phyloP scores from a whole-genome alignment of 2,329 filamentous ascomycete genomes.

The Verruconis gallopava region DNA sequence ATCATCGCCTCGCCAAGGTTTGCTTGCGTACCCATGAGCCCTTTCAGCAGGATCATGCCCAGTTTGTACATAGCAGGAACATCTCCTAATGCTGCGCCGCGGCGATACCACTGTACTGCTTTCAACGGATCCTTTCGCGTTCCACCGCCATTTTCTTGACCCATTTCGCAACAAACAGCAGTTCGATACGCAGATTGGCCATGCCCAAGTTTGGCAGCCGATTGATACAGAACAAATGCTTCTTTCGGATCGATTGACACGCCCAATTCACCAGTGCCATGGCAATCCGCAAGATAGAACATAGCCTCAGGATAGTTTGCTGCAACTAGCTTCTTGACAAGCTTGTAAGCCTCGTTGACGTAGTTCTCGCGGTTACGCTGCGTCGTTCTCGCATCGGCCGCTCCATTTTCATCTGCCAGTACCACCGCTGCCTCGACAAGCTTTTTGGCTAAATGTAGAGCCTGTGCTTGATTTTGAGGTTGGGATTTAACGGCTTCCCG shows the following conservation, averaged over 20 bases:
- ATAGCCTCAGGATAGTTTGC: conserved; percentile 71
- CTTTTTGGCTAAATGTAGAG: conserved; percentile 66
- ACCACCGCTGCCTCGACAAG: conserved; percentile 73
- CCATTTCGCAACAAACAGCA: conserved; percentile 94
- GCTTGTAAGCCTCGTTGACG: conserved; percentile 73
- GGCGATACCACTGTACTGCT: conserved; percentile 96
- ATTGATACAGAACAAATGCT: conserved; percentile 86
- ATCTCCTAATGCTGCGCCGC: conserved; percentile 79
- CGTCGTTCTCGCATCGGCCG: conserved; percentile 51
- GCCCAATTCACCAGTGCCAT: conserved; percentile 70
- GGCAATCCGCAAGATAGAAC: conserved; percentile 85
- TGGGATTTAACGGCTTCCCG: conserved; percentile 57
- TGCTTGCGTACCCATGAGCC: conserved; percentile 71
- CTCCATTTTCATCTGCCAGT: conserved; percentile 62
- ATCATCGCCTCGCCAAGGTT: conserved; percentile 77
- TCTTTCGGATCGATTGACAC: conserved; percentile 76
- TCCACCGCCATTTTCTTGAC: conserved; percentile 84
- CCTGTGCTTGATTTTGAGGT: conserved; percentile 56
- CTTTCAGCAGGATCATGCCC: conserved; percentile 90
- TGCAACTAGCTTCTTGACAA: conserved; percentile 73
- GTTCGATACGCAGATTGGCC: conserved; percentile 82
- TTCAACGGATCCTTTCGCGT: conserved; percentile 84
- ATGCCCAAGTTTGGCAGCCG: conserved; percentile 80
- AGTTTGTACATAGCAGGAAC: conserved; percentile 96
- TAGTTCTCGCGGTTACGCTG: conserved; percentile 67